Base-by-base conservation (phyloP, 768 basidiomycete genomes). In the Trametes sanguinea region DNA sequence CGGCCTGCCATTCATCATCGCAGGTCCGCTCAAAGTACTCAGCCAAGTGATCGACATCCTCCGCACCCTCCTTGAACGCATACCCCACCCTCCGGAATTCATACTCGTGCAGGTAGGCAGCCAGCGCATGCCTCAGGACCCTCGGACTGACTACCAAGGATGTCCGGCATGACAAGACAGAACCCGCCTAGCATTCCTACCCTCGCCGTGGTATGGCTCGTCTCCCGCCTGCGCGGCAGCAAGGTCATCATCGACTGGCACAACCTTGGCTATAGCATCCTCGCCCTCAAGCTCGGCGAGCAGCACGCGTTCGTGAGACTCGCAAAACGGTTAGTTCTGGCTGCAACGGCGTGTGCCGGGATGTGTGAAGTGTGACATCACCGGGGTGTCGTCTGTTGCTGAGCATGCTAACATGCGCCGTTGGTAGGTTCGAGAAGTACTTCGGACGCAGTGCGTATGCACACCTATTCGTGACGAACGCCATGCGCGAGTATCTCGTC, bases 231-330 rank as follows among this genome's bases (percentile, higher is more conserved):
- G 14, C 81, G 86, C 16, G 88, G 90, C 3, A 89, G 88, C 66
- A 93, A 91, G 68, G 79, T 99, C 66, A 91, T 99, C 62, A 95
- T 99, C 57, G 97, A 99, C 76, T 99, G 97, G 97, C 97, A 99
- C 73, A 99, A 99, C 73, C 83, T 96, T 29, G 97, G 97, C 16
- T 95, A 94, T 72, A 96, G 87, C 65, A 94, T 98, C 48, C 83
- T 99, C 51, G 90, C 89, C 1, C 74, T 99, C 65, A 89, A 86
- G 67, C 76, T 95, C n/a, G 91, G 94, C 0, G 61, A 78, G 1
- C 71, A 74, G 0, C 91, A 94, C 71, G 73, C 80, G 0, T 80
- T 95, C 63, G 93, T 96, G 43, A 81, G 74, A 65, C 71, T 96
- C 22, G 89, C 93, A 0, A 85, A 84, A 76, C 82, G 83, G 96